These are phyloP conservation scores for Zygoascus hellenicus DNA, from an alignment of 1,139 yeast species.

Conservation along the genomic window DNA sequence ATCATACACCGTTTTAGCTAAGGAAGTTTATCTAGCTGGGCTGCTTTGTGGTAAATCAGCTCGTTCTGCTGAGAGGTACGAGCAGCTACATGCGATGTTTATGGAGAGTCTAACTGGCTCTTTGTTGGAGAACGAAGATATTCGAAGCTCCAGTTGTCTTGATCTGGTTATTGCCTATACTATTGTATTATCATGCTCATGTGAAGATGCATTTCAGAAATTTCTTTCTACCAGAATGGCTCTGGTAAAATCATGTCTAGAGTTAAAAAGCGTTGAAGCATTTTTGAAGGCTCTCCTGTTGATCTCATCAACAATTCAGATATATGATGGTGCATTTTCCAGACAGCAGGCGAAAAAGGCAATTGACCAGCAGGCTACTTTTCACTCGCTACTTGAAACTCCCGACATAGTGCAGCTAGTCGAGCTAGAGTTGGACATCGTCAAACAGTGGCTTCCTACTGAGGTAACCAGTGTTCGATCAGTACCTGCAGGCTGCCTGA, in stretches of 20 bases:
- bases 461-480: constrained; percentile 62
- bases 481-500: constrained; percentile 16
- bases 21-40: background rate
- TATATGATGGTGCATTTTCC: constrained; percentile 21
- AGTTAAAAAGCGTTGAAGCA: background rate
- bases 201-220: constrained; percentile 13
- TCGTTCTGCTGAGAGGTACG: background rate
- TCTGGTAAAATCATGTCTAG: constrained; percentile 2
- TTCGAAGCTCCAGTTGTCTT: constrained; percentile 8
- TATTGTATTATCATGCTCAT: constrained; percentile 14
- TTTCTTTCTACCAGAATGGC: constrained; percentile 14
- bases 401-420: constrained; percentile 21
- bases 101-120: background rate
- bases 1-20: background rate
- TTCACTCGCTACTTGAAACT: constrained; percentile 22
- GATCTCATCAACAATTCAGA: constrained; percentile 19
- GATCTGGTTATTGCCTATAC: constrained; percentile 24
- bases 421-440: constrained; percentile 51
- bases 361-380: constrained; percentile 21
- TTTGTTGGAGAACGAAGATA: background rate
- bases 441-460: constrained; percentile 78
- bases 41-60: background rate
- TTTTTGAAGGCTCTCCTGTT: constrained; percentile 17
- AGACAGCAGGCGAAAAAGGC: constrained; percentile 21
- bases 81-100: background rate